Evolutionary conservation across 495 filamentous ascomycete species (phyloP).

Genomic region (Jackrogersella multiformis): DNA sequence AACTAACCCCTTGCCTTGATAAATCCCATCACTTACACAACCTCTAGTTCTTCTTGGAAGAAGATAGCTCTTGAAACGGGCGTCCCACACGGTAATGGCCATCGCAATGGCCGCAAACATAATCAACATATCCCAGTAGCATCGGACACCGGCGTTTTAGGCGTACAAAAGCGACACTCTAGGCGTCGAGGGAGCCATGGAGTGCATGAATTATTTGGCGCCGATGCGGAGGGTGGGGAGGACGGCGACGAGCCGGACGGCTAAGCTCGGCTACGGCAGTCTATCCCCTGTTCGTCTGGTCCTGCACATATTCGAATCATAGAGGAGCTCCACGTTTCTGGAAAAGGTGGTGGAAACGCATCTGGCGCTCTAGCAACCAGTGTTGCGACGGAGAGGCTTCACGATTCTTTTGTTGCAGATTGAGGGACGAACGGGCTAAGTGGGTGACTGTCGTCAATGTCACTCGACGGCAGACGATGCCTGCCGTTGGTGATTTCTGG

Average conservation of each 20-base stretch:
- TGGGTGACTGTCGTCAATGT: slow-evolving; percentile 40
- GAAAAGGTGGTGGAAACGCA: neutral
- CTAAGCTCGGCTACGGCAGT: slow-evolving; percentile 56
- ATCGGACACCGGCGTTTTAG: slow-evolving; percentile 55
- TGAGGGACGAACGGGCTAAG: slow-evolving; percentile 43
- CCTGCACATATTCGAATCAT: slow-evolving; percentile 47
- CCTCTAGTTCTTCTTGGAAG: slow-evolving; percentile 86
- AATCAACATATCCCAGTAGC: slow-evolving; percentile 46
- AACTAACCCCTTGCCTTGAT: neutral
- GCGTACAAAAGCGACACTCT: slow-evolving; percentile 51
- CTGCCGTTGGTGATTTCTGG: neutral
- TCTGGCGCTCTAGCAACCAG: neutral
- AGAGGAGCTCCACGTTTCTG: slow-evolving; percentile 16
- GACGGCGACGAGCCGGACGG: slow-evolving; percentile 58
- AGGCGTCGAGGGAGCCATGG: slow-evolving; percentile 43
- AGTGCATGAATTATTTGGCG: slow-evolving; percentile 42
- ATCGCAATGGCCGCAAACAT: slow-evolving; percentile 40
- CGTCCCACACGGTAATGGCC: slow-evolving; percentile 51
- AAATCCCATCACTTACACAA: slow-evolving; percentile 25
- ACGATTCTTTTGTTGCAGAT: slow-evolving; percentile 24
- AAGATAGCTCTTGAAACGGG: slow-evolving; percentile 73
- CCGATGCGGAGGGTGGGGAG: slow-evolving; percentile 49
- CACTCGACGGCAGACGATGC: neutral
- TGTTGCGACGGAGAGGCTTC: neutral
- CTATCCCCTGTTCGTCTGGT: slow-evolving; percentile 64